A percentile compares a stretch with the other conserved stretches of the same genome.
Conservation (phyloP, 306 rosid genomes). For the Styphnolobium japonicum region DNA sequence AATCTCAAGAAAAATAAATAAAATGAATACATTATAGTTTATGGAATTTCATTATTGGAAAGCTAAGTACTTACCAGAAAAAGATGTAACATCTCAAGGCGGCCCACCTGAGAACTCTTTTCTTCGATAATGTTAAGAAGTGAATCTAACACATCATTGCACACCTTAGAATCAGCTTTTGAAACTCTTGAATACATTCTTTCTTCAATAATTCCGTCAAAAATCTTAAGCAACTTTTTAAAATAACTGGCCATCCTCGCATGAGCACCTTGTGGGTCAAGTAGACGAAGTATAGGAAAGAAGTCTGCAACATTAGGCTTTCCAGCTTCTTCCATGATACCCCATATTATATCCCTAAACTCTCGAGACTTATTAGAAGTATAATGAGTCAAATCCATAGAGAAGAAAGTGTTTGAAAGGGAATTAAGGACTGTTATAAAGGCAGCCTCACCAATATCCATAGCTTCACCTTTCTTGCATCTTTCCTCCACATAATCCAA, state of each 20-base stretch:
- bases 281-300: background rate
- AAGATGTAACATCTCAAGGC: background rate
- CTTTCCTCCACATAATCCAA: constrained; percentile 2
- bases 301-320: constrained; percentile 23
- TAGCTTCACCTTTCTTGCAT: background rate
- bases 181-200: constrained; percentile 1
- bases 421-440: background rate
- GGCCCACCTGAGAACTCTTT: background rate
- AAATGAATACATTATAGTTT: no score
- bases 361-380: background rate
- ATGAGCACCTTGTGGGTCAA: constrained; percentile 13
- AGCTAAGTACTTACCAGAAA: background rate
- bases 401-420: constrained; percentile 13
- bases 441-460: constrained; percentile 17
- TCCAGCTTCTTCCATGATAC: background rate
- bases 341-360: background rate
- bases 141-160: constrained; percentile 16
- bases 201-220: constrained; percentile 26
- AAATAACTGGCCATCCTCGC: background rate
- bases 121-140: background rate
- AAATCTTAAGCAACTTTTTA: background rate
- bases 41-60: background rate
- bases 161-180: background rate
- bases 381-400: constrained; percentile 3
- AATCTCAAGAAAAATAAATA: background rate